A percentile compares a stretch with the other conserved stretches of the same genome.
Conservation (phyloP, 441 rosid species). For the Euphorbia schlechtendalii region DNA sequence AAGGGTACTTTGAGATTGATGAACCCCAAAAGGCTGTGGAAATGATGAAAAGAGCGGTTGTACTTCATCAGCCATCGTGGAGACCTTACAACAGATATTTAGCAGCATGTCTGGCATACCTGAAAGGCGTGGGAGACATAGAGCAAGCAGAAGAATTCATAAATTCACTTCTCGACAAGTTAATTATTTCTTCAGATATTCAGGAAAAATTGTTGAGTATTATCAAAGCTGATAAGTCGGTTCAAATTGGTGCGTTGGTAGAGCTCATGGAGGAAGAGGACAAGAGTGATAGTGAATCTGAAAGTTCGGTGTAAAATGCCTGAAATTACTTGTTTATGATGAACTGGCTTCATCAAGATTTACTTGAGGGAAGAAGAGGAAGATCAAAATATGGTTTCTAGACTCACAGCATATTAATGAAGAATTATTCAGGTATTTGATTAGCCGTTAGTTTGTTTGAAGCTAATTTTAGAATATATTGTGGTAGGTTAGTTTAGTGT, state of each 20-base stretch:
- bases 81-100: slow-evolving; percentile 26
- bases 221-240: slow-evolving; percentile 14
- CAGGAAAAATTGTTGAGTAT: slow-evolving; percentile 24
- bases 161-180: slow-evolving; percentile 27
- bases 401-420: no score
- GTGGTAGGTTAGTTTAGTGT: no score
- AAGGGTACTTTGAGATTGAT: slow-evolving; percentile 23
- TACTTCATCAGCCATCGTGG: slow-evolving; percentile 22
- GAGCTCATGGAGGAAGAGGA: background rate
- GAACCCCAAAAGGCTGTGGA: slow-evolving; percentile 36
- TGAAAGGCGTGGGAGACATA: slow-evolving; percentile 28
- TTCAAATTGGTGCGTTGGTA: slow-evolving; percentile 1
- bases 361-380: no score
- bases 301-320: no score
- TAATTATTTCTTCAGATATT: slow-evolving; percentile 23
- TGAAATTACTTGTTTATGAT: no score
- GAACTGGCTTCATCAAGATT: no score
- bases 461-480: no score
- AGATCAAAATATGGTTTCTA: no score
- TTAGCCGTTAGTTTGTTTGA: no score
- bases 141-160: slow-evolving; percentile 28
- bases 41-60: slow-evolving; percentile 36
- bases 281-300: no score
- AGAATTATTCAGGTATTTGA: no score
- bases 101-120: slow-evolving; percentile 31